Evolutionary conservation across 2,329 filamentous ascomycete genomes (phyloP).

Genomic region (Aureobasidium vineae): DNA sequence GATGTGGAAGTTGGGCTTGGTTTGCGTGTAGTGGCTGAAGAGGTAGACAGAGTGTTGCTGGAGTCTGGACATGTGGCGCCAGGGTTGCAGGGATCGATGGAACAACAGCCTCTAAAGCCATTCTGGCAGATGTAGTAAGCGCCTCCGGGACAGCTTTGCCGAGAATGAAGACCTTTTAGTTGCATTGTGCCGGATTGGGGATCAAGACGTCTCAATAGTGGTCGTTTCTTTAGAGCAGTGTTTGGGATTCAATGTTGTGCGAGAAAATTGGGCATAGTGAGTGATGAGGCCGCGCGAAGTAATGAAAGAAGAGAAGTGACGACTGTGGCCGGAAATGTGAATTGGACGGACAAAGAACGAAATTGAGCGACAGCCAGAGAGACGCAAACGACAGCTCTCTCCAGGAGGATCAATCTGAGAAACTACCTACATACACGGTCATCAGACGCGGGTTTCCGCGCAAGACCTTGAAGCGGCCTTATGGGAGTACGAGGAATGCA

Average conservation of each 20-base stretch:
- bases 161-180: neutral
- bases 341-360: neutral
- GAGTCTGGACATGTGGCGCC: slow-evolving; percentile 29
- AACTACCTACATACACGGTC: neutral
- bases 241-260: neutral
- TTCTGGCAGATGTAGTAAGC: slow-evolving; percentile 32
- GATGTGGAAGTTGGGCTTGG: neutral
- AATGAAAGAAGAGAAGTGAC: slow-evolving; percentile 14
- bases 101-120: slow-evolving; percentile 35
- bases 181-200: slow-evolving; percentile 16
- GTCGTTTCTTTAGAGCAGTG: neutral
- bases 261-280: neutral
- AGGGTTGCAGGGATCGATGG: slow-evolving; percentile 32
- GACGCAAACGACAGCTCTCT: slow-evolving; percentile 23
- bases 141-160: slow-evolving; percentile 31
- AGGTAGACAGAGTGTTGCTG: neutral
- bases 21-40: neutral
- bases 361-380: neutral
- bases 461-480: neutral
- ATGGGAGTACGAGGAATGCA: slow-evolving; percentile 19
- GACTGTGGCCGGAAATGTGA: slow-evolving; percentile 18
- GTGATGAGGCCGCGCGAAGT: neutral
- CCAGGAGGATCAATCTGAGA: neutral
- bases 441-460: neutral
- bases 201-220: neutral